phyloP scores from a whole-genome alignment of 23 red algal genomes.

The Porphyridium purpureum region DNA sequence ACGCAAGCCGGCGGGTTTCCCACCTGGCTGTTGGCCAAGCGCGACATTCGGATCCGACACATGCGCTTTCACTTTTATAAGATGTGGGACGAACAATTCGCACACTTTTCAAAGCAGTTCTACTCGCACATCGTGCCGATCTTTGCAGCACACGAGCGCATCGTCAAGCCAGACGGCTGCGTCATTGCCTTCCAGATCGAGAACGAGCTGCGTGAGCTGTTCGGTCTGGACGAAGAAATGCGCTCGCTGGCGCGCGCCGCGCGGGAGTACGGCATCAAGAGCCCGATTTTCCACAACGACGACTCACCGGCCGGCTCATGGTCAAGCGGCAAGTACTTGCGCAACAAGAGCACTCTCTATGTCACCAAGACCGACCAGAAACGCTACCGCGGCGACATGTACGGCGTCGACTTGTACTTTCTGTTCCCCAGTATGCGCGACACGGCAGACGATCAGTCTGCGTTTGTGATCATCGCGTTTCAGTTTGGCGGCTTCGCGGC shows the following conservation, averaged over 20 bases:
- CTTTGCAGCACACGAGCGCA: slow-evolving; percentile 39
- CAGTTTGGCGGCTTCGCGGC: slow-evolving; percentile 36
- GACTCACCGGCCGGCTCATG: slow-evolving; percentile 65
- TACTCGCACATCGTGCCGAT: slow-evolving; percentile 32
- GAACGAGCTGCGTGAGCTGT: slow-evolving; percentile 61
- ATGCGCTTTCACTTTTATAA: slow-evolving; percentile 35
- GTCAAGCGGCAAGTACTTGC: slow-evolving; percentile 32
- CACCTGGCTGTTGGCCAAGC: slow-evolving; percentile 62
- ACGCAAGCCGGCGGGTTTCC: slow-evolving; percentile 79
- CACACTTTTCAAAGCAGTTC: slow-evolving; percentile 34
- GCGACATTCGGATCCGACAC: slow-evolving; percentile 63
- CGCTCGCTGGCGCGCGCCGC: slow-evolving; percentile 37
- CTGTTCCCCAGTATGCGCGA: slow-evolving; percentile 52
- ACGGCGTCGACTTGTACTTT: slow-evolving; percentile 88
- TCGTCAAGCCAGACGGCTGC: slow-evolving; percentile 53
- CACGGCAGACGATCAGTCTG: slow-evolving; percentile 33
- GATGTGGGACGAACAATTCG: slow-evolving; percentile 55
- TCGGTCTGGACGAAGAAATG: slow-evolving; percentile 57
- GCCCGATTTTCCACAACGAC: slow-evolving; percentile 84
- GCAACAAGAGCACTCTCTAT: slow-evolving; percentile 5
- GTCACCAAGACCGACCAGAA: slow-evolving; percentile 10
- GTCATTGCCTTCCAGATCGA: slow-evolving; percentile 84
- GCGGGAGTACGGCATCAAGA: slow-evolving; percentile 25
- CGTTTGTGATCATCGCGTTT: slow-evolving; percentile 29
- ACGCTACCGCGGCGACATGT: slow-evolving; percentile 61